Base-by-base conservation (phyloP, 2,329 filamentous ascomycete genomes). In the Colletotrichum eleusines region DNA sequence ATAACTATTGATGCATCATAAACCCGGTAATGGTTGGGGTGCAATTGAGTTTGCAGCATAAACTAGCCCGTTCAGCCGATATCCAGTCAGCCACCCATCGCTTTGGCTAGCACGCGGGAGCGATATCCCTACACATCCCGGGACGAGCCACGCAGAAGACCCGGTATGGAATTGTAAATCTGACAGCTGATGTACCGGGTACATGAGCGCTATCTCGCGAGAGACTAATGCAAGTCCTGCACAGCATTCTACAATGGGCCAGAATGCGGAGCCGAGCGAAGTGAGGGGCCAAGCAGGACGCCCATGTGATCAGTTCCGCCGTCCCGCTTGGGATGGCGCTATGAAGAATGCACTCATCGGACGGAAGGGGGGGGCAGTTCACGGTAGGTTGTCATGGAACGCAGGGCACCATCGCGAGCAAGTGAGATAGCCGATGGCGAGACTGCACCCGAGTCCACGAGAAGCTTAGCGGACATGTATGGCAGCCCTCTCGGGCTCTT, bases 151-250 rank as follows among this genome's bases (percentile, higher is more conserved):
- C 51, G 60, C 40, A 50, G 40, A 50, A 38, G 35, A 33, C 46
- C 38, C 61, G 31, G 46, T 40, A 33, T 28, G 48, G 14, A 18
- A 31, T 53, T 11, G 48, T 40, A 11, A 18, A 42, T 63, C 33
- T 31, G 48, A 53, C 60, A 63, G 60, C 14, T 12, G 26, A 70
- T 42, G 63, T 66, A 66, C 33, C 55, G 67, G n/a, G 57, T 71
- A 71, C 68, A 55, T 65, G 2, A 33, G 42, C 46, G 48, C 69
- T 69, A 71, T 69, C 66, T 38, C 8, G 40, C 53, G 20, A 35
- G n/a, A 42, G 50, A 42, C 63, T 66, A 48, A 66, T 69, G 66
- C 62, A 66, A 26, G 23, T 18, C n/a, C n/a, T 50, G 35, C 48
- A 53, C 58, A 28, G 51, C 31, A 53, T 46, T 64, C 57, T 71